Conservation (phyloP, 306 rosid genomes). For the Lathyrus sativus region DNA sequence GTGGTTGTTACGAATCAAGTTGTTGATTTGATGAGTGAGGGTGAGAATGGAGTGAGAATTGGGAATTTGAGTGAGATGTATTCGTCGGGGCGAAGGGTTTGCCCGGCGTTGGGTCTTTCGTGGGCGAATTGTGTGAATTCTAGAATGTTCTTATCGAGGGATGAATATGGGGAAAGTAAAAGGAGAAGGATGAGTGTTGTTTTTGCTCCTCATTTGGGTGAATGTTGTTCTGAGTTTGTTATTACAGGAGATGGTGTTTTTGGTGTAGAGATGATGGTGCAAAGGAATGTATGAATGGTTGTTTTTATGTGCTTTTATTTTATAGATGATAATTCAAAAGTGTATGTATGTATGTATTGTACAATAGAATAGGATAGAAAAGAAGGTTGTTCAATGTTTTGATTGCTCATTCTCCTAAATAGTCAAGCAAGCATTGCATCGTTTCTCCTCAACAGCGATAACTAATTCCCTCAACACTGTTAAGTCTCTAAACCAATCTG, state of each 20-base stretch:
- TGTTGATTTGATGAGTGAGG: conserved; percentile 57
- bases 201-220: conserved; percentile 84
- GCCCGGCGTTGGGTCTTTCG: conserved; percentile 79
- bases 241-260: conserved; percentile 33
- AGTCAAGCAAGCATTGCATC: no score
- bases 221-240: conserved; percentile 43
- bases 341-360: no score
- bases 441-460: no score
- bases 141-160: conserved; percentile 68
- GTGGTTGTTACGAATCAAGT: conserved; percentile 87
- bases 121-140: conserved; percentile 93
- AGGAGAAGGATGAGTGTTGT: conserved; percentile 63
- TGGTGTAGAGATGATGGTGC: background rate
- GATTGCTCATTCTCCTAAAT: no score
- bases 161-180: conserved; percentile 12
- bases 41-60: conserved; percentile 52
- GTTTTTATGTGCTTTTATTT: background rate
- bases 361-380: no score
- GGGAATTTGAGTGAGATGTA: conserved; percentile 57
- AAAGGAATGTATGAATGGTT: background rate
- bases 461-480: no score
- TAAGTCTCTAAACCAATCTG: no score
- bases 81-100: conserved; percentile 72
- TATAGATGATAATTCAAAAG: no score
- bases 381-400: no score